These are phyloP conservation scores for Coniochaeta hoffmannii DNA, from an alignment of 2,329 filamentous ascomycete species.

Conservation along the genomic window DNA sequence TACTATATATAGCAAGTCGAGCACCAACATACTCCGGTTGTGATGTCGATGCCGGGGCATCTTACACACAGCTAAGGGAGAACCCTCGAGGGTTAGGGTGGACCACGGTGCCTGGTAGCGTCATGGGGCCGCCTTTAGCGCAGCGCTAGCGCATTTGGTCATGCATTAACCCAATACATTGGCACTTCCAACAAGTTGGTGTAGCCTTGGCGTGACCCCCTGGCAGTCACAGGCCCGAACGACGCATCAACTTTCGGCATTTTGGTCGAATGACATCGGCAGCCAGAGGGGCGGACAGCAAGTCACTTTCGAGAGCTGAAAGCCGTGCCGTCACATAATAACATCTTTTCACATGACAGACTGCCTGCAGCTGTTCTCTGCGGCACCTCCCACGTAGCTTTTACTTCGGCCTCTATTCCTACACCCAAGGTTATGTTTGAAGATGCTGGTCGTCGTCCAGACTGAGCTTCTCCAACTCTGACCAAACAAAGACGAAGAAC, in stretches of 20 bases:
- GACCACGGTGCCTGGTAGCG: neutral
- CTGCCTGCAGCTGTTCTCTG: neutral
- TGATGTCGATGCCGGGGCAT: too few species aligned
- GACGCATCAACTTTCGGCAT: neutral
- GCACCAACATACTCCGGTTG: too few species aligned
- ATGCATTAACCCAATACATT: neutral
- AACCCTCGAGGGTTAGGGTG: neutral
- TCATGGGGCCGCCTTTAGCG: neutral
- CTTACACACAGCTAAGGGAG: too few species aligned
- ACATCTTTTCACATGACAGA: neutral
- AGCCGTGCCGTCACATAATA: neutral
- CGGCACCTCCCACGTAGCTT: neutral
- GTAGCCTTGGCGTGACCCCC: neutral
- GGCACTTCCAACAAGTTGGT: neutral
- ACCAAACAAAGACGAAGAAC: neutral
- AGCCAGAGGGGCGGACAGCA: neutral
- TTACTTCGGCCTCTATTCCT: neutral
- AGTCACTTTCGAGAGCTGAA: neutral
- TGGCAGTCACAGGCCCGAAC: neutral
- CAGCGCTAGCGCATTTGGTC: neutral
- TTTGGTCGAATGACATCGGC: neutral
- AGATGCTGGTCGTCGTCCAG: neutral
- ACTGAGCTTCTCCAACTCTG: neutral
- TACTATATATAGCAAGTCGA: too few species aligned
- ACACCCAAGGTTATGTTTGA: neutral